Evolutionary conservation across 2,329 filamentous ascomycete genomes (phyloP).

Genomic region (Seiridium unicorne): DNA sequence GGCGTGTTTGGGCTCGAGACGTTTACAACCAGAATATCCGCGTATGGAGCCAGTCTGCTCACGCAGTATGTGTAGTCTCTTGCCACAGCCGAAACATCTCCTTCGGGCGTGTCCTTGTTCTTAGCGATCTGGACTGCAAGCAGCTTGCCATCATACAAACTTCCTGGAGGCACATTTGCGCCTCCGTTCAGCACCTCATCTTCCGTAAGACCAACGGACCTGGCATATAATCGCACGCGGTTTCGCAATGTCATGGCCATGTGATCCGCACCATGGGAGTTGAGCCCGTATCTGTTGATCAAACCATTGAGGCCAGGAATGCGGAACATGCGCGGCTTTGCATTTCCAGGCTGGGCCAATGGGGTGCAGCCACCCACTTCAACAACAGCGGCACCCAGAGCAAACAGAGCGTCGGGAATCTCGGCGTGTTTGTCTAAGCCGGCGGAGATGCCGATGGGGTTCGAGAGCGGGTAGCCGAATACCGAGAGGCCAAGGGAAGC

Average conservation of each 20-base stretch:
- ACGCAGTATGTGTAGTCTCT: constrained; percentile 90
- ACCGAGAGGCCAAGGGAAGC: constrained; percentile 49
- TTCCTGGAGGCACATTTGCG: constrained; percentile 78
- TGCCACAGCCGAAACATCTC: constrained; percentile 77
- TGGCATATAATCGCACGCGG: constrained; percentile 75
- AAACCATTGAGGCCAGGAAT: constrained; percentile 80
- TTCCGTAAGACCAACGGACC: constrained; percentile 68
- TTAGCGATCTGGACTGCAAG: constrained; percentile 93
- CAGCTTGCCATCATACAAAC: constrained; percentile 70
- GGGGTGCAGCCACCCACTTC: constrained; percentile 92
- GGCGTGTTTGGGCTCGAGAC: constrained; percentile 97
- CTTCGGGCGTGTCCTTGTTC: constrained; percentile 89
- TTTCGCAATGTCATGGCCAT: constrained; percentile 78
- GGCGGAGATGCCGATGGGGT: constrained; percentile 92
- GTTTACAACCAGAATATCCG: constrained; percentile 96
- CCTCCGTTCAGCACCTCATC: constrained; percentile 73
- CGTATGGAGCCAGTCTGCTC: constrained; percentile 76
- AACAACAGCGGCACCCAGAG: constrained; percentile 79
- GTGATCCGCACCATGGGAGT: constrained; percentile 84
- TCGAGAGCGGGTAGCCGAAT: constrained; percentile 74
- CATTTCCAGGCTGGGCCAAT: constrained; percentile 83
- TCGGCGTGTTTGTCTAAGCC: constrained; percentile 94
- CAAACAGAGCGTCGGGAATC: constrained; percentile 81
- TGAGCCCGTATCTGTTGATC: constrained; percentile 95
- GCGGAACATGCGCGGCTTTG: constrained; percentile 83